Percentiles rank a stretch among this genome's conserved stretches.
Evolutionary conservation across 257 asterid species (phyloP).

Genomic region (Schizonepeta tenuifolia): DNA sequence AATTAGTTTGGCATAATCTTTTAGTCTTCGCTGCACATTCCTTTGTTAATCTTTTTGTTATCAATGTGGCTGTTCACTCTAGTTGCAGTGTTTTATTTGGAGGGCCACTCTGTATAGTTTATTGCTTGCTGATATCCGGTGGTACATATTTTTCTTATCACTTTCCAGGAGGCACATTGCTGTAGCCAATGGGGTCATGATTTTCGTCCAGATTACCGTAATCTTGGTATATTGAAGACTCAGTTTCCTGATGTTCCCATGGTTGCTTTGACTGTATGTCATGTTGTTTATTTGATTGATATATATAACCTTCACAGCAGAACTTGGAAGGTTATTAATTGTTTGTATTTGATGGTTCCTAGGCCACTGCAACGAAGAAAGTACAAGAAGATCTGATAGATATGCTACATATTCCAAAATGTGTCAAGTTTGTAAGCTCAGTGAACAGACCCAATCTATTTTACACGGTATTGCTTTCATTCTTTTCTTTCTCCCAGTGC

Average conservation of each 20-base stretch:
- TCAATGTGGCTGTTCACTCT: not conserved
- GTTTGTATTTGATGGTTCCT: slow-evolving; percentile 25
- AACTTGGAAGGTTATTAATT: slow-evolving; percentile 28
- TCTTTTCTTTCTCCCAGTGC: slow-evolving; percentile 17
- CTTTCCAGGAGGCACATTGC: slow-evolving; percentile 97
- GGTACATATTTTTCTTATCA: slow-evolving; percentile 18
- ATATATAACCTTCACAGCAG: slow-evolving; percentile 16
- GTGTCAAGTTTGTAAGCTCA: slow-evolving; percentile 84
- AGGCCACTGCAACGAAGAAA: slow-evolving; percentile 97
- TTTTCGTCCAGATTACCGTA: slow-evolving; percentile 98
- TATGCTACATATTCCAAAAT: slow-evolving; percentile 83
- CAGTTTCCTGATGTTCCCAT: slow-evolving; percentile 95
- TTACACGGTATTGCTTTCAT: slow-evolving; percentile 67
- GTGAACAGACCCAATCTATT: slow-evolving; percentile 96
- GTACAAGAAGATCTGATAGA: slow-evolving; percentile 92
- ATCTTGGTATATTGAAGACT: slow-evolving; percentile 96
- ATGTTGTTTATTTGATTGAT: slow-evolving; percentile 23
- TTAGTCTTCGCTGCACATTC: not conserved
- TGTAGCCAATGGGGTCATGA: slow-evolving; percentile 99
- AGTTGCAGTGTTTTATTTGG: slow-evolving; percentile 18
- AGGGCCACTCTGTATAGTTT: slow-evolving; percentile 10
- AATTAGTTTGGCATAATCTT: not conserved
- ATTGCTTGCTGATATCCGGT: slow-evolving; percentile 30
- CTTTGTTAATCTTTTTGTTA: not conserved
- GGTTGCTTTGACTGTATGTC: slow-evolving; percentile 89